Conservation (phyloP, 331 rosid genomes). For the Acacia concinna region DNA sequence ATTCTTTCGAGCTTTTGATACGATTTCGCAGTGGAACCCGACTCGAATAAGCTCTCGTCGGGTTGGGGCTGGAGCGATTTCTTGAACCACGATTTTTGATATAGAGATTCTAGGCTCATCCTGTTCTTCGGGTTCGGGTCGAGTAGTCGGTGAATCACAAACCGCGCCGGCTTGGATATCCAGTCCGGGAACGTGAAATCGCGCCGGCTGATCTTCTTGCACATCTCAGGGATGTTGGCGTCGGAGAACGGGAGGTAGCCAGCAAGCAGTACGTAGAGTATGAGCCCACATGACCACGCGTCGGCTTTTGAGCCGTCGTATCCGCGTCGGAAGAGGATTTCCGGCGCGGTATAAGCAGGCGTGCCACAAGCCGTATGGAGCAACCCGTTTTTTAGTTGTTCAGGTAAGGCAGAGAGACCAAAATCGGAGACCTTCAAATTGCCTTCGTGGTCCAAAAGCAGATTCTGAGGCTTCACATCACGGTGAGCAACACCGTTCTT, state of each 20-base stretch:
- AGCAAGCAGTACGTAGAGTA: conserved; percentile 64
- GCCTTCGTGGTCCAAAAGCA: conserved; percentile 61
- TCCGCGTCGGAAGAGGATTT: conserved; percentile 55
- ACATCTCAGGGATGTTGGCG: conserved; percentile 60
- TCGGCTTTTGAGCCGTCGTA: conserved; percentile 85
- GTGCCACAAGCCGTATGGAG: conserved; percentile 93
- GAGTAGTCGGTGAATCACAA: conserved; percentile 55
- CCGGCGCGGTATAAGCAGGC: conserved; percentile 90
- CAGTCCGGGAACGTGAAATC: conserved; percentile 57
- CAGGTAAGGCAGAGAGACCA: conserved; percentile 87
- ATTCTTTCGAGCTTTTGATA: conserved; percentile 26
- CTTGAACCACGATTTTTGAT: conserved; percentile 55
- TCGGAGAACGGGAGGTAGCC: conserved; percentile 77
- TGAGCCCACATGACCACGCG: conserved; percentile 91
- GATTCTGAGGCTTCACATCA: conserved; percentile 87
- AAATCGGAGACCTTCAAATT: conserved; percentile 79
- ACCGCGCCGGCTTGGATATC: conserved; percentile 55
- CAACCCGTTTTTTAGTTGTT: conserved; percentile 60
- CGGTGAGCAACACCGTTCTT: conserved; percentile 80
- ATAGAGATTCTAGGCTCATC: conserved; percentile 42
- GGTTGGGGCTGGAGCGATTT: conserved; percentile 34
- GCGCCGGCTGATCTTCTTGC: conserved; percentile 52
- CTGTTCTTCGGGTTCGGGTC: conserved; percentile 78
- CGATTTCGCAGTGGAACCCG: conserved; percentile 14
- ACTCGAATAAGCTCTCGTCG: conserved; percentile 41